phyloP scores from a whole-genome alignment of 139 green algal species.

The Dunaliella primolecta region DNA sequence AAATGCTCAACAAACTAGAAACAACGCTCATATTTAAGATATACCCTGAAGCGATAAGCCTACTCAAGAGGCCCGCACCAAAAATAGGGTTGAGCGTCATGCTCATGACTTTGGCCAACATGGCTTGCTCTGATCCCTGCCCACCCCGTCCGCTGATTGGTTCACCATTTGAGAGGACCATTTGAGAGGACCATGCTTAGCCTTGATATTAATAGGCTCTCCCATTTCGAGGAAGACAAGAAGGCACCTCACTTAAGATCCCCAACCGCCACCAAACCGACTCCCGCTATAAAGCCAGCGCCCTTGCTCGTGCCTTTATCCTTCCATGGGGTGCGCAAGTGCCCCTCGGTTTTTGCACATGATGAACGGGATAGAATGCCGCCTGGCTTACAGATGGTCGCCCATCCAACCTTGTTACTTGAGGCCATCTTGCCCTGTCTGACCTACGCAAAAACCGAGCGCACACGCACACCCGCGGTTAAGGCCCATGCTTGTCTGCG shows the following conservation, averaged over 20 bases:
- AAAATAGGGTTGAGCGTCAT: too few relatives aligned
- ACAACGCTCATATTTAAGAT: too few relatives aligned
- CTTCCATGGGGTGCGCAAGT: background rate
- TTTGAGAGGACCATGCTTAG: background rate
- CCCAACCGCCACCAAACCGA: background rate
- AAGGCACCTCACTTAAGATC: background rate
- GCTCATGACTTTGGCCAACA: too few relatives aligned
- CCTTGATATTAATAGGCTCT: background rate
- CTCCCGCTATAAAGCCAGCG: background rate
- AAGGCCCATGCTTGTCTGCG: background rate
- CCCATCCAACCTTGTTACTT: background rate
- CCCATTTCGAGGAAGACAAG: background rate
- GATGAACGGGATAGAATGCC: background rate
- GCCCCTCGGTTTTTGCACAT: background rate
- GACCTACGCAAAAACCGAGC: background rate
- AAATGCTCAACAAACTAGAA: too few relatives aligned
- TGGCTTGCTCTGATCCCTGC: too few relatives aligned
- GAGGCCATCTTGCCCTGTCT: background rate
- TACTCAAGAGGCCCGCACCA: too few relatives aligned
- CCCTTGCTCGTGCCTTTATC: background rate
- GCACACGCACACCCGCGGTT: background rate
- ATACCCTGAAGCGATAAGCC: too few relatives aligned
- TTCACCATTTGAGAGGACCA: background rate
- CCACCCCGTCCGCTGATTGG: too few relatives aligned
- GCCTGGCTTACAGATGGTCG: background rate